A percentile compares a stretch with the other conserved stretches of the same genome.
Conservation (phyloP, 768 basidiomycete genomes). For the Russula abietina region DNA sequence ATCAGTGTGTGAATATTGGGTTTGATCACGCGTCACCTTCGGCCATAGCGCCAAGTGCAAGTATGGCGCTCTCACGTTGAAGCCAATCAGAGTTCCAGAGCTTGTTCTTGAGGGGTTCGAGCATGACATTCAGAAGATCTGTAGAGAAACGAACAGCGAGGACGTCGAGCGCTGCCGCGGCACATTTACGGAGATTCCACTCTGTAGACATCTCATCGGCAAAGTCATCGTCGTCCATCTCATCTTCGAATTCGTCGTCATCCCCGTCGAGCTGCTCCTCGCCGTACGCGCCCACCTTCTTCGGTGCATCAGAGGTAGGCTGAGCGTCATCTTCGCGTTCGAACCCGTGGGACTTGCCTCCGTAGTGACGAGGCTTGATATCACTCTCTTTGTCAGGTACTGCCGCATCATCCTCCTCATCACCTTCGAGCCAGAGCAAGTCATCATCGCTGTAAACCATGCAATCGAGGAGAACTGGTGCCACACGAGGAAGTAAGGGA, state of each 20-base stretch:
- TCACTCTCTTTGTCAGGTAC: conserved; percentile 93
- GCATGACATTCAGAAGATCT: conserved; percentile 83
- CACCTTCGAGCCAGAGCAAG: conserved; percentile 88
- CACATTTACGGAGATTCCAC: conserved; percentile 98
- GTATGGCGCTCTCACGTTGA: conserved; percentile 89
- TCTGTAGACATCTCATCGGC: conserved; percentile 96
- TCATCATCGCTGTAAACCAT: conserved; percentile 98
- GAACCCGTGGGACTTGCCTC: conserved; percentile 75
- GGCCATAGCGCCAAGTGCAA: conserved; percentile 96
- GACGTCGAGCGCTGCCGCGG: conserved; percentile 95
- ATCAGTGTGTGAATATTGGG: not conserved
- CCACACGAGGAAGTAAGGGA: conserved; percentile 85
- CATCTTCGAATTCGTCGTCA: conserved; percentile 67
- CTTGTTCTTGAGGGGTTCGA: conserved; percentile 87
- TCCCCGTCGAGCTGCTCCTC: conserved; percentile 80
- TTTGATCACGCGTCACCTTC: conserved; percentile 58
- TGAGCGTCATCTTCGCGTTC: conserved; percentile 53
- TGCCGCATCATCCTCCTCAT: conserved; percentile 75
- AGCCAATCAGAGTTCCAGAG: conserved; percentile 92
- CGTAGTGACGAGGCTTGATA: conserved; percentile 94
- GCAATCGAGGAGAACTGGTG: conserved; percentile 91
- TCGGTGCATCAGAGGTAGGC: conserved; percentile 28
- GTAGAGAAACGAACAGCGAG: conserved; percentile 87
- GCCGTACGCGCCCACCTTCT: conserved; percentile 57
- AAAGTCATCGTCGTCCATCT: conserved; percentile 85